phyloP scores from a whole-genome alignment of 192 early-diverging fungal genomes.

The Mortierella antarctica region DNA sequence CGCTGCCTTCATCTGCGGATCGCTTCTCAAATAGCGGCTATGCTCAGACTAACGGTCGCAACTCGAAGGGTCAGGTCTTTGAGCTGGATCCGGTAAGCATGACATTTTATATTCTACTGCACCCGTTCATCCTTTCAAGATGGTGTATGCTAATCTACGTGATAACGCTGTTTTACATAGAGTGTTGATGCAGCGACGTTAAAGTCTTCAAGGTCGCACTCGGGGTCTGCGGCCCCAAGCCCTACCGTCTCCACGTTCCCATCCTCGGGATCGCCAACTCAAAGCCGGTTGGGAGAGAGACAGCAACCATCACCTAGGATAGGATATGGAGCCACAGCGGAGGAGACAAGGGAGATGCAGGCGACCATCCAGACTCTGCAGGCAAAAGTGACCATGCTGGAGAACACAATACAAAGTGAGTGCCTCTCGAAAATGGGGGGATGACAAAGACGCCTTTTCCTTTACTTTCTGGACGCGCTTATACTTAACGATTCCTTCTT shows the following conservation, averaged over 20 bases:
- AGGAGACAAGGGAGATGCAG: constrained; percentile 24
- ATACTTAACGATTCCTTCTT: background rate
- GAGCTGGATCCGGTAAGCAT: constrained; percentile 27
- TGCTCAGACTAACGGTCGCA: constrained; percentile 10
- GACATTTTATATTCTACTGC: background rate
- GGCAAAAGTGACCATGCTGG: constrained; percentile 19
- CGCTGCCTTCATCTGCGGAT: constrained; percentile 11
- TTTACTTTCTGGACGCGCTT: background rate
- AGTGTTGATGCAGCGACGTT: constrained; percentile 10
- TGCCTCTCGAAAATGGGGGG: background rate
- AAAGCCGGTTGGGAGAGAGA: constrained; percentile 15
- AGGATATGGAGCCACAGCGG: background rate
- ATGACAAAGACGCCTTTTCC: background rate
- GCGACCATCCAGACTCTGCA: constrained; percentile 18
- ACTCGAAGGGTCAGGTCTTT: constrained; percentile 24
- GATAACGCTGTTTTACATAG: background rate
- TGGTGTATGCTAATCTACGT: background rate
- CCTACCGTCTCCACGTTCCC: constrained; percentile 17
- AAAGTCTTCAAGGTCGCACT: constrained; percentile 1
- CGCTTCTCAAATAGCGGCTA: constrained; percentile 10
- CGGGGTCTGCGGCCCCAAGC: constrained; percentile 13
- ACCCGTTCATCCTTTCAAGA: background rate
- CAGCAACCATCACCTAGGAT: constrained; percentile 31
- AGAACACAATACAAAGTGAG: constrained; percentile 24
- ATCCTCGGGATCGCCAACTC: constrained; percentile 24